Conservation (phyloP, 1,139 yeast genomes). For the Pichia sp. region DNA sequence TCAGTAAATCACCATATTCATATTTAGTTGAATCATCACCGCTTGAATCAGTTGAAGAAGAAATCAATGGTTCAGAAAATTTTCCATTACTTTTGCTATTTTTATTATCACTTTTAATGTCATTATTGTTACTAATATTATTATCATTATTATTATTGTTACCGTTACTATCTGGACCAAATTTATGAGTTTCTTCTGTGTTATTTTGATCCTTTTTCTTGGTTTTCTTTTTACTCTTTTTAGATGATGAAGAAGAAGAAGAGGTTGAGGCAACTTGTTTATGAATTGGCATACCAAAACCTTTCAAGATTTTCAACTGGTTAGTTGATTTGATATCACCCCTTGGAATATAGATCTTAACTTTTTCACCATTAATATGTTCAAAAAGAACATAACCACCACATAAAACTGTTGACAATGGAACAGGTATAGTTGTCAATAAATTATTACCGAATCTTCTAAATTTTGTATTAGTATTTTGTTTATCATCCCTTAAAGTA, state of each 20-base stretch:
- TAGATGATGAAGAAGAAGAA: not conserved
- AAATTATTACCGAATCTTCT: constrained; percentile 42
- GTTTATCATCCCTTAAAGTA: constrained; percentile 28
- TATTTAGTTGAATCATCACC: not conserved
- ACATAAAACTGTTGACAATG: constrained; percentile 44
- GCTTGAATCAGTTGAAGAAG: constrained; percentile 1
- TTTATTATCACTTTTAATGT: not conserved
- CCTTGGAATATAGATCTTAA: constrained; percentile 34
- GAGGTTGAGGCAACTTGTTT: constrained; percentile 15
- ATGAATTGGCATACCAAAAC: constrained; percentile 61
- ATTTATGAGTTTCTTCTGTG: too few relatives aligned
- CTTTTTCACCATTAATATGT: constrained; percentile 40
- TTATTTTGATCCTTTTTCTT: constrained; percentile 9
- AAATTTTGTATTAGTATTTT: constrained; percentile 31
- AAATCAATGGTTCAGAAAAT: not conserved
- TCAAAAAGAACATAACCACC: constrained; percentile 45
- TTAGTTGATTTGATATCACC: constrained; percentile 46
- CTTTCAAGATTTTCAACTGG: constrained; percentile 39
- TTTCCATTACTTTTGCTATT: not conserved
- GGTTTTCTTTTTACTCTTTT: not conserved
- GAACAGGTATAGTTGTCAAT: constrained; percentile 39
- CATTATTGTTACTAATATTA: too few relatives aligned
- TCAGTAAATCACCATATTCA: constrained; percentile 40
- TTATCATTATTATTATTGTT: too few relatives aligned
- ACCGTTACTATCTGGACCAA: not conserved